Evolutionary conservation across 2,329 filamentous ascomycete genomes (phyloP).

Genomic region (Fusarium sp.): DNA sequence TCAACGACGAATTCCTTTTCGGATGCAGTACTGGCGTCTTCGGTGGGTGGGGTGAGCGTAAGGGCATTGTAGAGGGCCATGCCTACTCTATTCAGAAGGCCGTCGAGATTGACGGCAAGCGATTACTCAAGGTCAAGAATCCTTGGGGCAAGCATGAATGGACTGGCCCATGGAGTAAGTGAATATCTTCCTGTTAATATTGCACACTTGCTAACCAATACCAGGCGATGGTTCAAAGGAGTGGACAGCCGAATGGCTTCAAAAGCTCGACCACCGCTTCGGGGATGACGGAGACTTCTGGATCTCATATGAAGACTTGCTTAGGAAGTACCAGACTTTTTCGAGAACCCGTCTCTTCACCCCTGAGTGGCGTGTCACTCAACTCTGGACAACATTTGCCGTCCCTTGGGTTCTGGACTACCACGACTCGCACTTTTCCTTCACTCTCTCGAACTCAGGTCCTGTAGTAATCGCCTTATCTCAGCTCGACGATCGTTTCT

Average conservation of each 20-base stretch:
- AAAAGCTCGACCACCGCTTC: constrained; percentile 77
- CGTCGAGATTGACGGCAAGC: constrained; percentile 66
- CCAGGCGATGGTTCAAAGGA: constrained; percentile 79
- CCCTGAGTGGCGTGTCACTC: constrained; percentile 63
- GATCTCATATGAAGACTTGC: constrained; percentile 69
- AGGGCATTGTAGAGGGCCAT: constrained; percentile 69
- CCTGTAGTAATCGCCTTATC: constrained; percentile 67
- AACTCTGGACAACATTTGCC: constrained; percentile 62
- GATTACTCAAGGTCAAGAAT: constrained; percentile 75
- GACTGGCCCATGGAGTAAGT: constrained; percentile 78
- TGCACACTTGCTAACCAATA: constrained; percentile 25
- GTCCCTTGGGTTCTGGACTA: constrained; percentile 69
- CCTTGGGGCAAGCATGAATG: constrained; percentile 86
- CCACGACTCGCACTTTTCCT: constrained; percentile 64
- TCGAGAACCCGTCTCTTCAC: constrained; percentile 69
- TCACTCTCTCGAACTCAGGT: constrained; percentile 61
- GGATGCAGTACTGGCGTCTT: constrained; percentile 64
- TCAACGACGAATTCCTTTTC: constrained; percentile 82
- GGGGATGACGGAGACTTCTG: constrained; percentile 78
- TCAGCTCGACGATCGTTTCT: constrained; percentile 69
- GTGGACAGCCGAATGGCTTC: constrained; percentile 84
- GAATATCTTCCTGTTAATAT: accelerated
- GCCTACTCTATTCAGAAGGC: constrained; percentile 72
- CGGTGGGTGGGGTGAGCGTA: constrained; percentile 55
- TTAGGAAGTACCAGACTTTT: constrained; percentile 69